A percentile compares a stretch with the other conserved stretches of the same genome.
Conservation (phyloP, 2,329 filamentous ascomycete species). For the Paraphoma sp. region DNA sequence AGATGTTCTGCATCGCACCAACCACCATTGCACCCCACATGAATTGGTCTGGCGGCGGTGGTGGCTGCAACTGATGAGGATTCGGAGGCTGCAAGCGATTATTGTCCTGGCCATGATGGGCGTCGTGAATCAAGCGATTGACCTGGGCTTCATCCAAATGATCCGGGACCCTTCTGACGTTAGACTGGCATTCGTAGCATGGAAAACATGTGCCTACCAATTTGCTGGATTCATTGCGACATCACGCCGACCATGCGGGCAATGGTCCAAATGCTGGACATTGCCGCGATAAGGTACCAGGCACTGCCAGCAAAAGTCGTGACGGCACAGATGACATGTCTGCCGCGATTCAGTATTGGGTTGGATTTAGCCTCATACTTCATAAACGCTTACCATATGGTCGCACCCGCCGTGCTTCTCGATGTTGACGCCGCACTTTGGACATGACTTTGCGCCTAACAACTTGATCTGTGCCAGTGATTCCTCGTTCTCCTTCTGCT, state of each 20-base stretch:
- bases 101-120: neutral
- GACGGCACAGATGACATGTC: slow-evolving; percentile 28
- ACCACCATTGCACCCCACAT: too few species aligned
- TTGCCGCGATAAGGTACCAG: slow-evolving; percentile 9
- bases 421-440: slow-evolving; percentile 31
- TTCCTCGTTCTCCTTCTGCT: slow-evolving; percentile 21
- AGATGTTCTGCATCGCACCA: too few species aligned
- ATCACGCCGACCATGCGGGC: slow-evolving; percentile 11
- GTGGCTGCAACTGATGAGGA: too few species aligned
- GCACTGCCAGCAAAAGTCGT: slow-evolving; percentile 33
- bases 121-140: slow-evolving; percentile 7
- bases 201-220: slow-evolving; percentile 2
- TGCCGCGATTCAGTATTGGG: neutral
- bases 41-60: too few species aligned
- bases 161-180: neutral
- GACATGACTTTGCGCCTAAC: slow-evolving; percentile 36
- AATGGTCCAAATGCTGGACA: slow-evolving; percentile 11
- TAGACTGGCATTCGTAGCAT: neutral
- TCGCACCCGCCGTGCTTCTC: slow-evolving; percentile 35
- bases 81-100: neutral
- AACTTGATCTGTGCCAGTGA: slow-evolving; percentile 20
- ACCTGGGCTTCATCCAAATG: slow-evolving; percentile 10
- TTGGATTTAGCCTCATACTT: too few species aligned
- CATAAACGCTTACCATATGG: slow-evolving; percentile 16
- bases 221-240: slow-evolving; percentile 20